These are phyloP conservation scores for Passalora sequoiae DNA, from an alignment of 2,329 filamentous ascomycete genomes.

Conservation along the genomic window DNA sequence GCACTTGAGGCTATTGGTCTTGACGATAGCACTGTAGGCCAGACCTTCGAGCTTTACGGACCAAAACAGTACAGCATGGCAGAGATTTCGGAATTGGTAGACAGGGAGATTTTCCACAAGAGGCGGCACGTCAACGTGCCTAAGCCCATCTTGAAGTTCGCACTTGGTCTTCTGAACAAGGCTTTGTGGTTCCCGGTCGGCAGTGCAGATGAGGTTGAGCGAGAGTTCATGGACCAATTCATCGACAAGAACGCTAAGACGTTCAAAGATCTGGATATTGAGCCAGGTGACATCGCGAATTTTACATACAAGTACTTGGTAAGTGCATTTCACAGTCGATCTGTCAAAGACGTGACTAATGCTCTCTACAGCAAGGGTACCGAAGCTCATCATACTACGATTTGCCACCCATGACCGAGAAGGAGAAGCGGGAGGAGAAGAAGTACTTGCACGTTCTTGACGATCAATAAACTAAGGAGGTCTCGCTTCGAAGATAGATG, in stretches of 20 bases:
- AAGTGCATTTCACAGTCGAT: slow-evolving; percentile 38
- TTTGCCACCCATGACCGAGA: slow-evolving; percentile 87
- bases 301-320: slow-evolving; percentile 93
- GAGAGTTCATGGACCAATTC: slow-evolving; percentile 86
- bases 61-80: slow-evolving; percentile 86
- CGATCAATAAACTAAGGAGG: slow-evolving; percentile 58
- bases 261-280: slow-evolving; percentile 86
- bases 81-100: slow-evolving; percentile 81
- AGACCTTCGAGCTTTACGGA: slow-evolving; percentile 93
- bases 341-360: slow-evolving; percentile 31
- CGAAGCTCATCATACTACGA: slow-evolving; percentile 86
- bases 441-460: slow-evolving; percentile 94
- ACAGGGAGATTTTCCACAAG: slow-evolving; percentile 86
- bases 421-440: slow-evolving; percentile 89
- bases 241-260: slow-evolving; percentile 92
- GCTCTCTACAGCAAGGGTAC: slow-evolving; percentile 68
- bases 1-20: slow-evolving; percentile 86
- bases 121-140: slow-evolving; percentile 88
- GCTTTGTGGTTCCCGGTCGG: slow-evolving; percentile 82
- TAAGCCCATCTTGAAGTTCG: slow-evolving; percentile 69
- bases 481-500: background rate
- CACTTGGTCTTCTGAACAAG: slow-evolving; percentile 70
- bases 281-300: slow-evolving; percentile 77
- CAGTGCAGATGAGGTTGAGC: slow-evolving; percentile 79
- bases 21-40: slow-evolving; percentile 81